phyloP scores from a whole-genome alignment of 2,329 filamentous ascomycete genomes.

The Dothistroma septosporum region DNA sequence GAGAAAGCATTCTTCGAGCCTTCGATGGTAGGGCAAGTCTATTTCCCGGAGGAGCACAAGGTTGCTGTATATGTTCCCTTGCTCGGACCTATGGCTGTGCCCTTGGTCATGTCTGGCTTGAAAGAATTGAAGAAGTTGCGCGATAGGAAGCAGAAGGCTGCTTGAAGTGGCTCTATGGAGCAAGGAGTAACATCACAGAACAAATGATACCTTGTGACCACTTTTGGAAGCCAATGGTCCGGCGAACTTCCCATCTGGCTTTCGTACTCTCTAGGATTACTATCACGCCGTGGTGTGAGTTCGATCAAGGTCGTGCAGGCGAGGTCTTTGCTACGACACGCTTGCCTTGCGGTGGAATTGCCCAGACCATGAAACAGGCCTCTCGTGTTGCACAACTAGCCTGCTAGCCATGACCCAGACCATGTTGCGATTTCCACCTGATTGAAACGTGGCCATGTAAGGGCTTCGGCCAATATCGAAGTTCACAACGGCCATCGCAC shows the following conservation, averaged over 20 bases:
- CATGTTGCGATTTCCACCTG: too few species aligned
- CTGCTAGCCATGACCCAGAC: too few species aligned
- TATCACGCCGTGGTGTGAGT: too few species aligned
- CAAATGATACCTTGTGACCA: neutral
- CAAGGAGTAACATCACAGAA: neutral
- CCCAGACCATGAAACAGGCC: neutral
- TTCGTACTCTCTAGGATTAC: neutral
- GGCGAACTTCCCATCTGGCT: neutral
- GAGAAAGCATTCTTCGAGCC: conserved; percentile 97
- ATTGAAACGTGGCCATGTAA: neutral
- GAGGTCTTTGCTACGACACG: neutral
- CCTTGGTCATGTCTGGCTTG: conserved; percentile 74
- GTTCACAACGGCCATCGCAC: neutral
- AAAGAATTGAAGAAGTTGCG: conserved; percentile 62
- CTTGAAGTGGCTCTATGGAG: conserved; percentile 8
- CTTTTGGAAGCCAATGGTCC: too few species aligned
- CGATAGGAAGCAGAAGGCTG: conserved; percentile 18
- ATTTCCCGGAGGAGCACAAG: conserved; percentile 98
- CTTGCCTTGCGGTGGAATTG: neutral
- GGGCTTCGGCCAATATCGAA: neutral
- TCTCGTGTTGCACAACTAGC: neutral
- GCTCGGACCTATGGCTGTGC: conserved; percentile 84
- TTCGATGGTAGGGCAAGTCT: conserved; percentile 97
- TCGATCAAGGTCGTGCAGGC: neutral
- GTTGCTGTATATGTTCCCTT: conserved; percentile 92